A percentile compares a stretch with the other conserved stretches of the same genome.
Conservation (phyloP, 148 eudicot genomes). For the Mesembryanthemum crystallinum region DNA sequence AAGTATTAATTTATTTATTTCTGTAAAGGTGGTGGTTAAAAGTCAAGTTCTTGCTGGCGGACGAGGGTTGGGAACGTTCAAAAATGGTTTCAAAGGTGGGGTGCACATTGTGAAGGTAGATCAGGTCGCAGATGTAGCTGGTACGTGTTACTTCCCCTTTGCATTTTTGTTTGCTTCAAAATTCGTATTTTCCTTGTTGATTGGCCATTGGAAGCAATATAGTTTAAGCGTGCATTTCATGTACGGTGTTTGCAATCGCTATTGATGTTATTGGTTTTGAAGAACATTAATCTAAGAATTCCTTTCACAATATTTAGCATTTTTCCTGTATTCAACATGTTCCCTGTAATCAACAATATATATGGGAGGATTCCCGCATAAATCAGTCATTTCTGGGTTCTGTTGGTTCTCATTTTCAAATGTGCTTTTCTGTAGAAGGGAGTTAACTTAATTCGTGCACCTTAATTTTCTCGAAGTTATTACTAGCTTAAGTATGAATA, state of each 20-base stretch:
- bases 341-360: no score
- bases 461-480: background rate
- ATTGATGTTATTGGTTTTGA: no score
- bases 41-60: constrained; percentile 98
- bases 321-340: no score
- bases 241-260: no score
- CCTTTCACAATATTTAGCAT: no score
- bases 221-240: background rate
- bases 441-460: background rate
- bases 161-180: background rate
- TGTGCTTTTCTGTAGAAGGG: background rate
- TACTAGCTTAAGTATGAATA: no score
- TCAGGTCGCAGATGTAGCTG: constrained; percentile 71
- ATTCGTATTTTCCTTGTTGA: background rate
- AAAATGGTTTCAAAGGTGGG: constrained; percentile 86
- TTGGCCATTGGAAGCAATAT: background rate
- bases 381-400: no score
- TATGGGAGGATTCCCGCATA: no score
- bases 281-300: no score
- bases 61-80: constrained; percentile 90
- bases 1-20: background rate
- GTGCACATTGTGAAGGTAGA: constrained; percentile 88
- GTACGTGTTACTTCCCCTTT: constrained; percentile 33
- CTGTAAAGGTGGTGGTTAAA: constrained; percentile 86
- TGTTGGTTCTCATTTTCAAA: no score